Percentiles rank a stretch among this genome's conserved stretches.
These are phyloP conservation scores for Ogataea trehalophila DNA, from an alignment of 805 yeast genomes.

Conservation along the genomic window DNA sequence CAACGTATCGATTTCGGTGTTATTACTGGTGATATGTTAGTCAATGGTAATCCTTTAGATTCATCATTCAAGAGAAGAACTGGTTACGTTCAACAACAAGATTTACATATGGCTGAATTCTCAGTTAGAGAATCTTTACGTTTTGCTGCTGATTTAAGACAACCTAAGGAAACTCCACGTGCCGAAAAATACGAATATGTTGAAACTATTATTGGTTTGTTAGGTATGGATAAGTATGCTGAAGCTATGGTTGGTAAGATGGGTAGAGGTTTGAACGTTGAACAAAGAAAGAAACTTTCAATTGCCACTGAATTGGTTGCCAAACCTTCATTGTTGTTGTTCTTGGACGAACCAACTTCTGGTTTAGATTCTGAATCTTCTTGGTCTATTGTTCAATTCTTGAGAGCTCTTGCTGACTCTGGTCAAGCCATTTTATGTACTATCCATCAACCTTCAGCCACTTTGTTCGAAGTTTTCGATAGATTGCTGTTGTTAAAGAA, in stretches of 20 bases:
- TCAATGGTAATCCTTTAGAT: slow-evolving; percentile 46
- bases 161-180: slow-evolving; percentile 35
- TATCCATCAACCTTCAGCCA: slow-evolving; percentile 47
- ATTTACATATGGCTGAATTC: slow-evolving; percentile 44
- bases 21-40: slow-evolving; percentile 52
- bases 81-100: slow-evolving; percentile 54
- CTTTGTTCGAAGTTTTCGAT: slow-evolving; percentile 39
- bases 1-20: slow-evolving; percentile 48
- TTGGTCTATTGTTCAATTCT: slow-evolving; percentile 50
- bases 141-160: slow-evolving; percentile 48
- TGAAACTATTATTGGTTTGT: slow-evolving; percentile 35
- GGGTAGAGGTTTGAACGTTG: slow-evolving; percentile 48
- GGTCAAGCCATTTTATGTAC: slow-evolving; percentile 56
- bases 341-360: slow-evolving; percentile 58
- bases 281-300: slow-evolving; percentile 48
- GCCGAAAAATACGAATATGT: slow-evolving; percentile 39
- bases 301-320: slow-evolving; percentile 54
- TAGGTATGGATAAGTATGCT: slow-evolving; percentile 41
- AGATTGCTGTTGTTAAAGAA: slow-evolving; percentile 42
- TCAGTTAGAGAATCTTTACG: slow-evolving; percentile 48
- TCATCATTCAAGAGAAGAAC: slow-evolving; percentile 49
- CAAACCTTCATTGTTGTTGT: slow-evolving; percentile 45
- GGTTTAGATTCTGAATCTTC: slow-evolving; percentile 56
- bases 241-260: slow-evolving; percentile 46
- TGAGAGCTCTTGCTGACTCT: slow-evolving; percentile 44